Evolutionary conservation across 768 basidiomycete genomes (phyloP).

Genomic region (Psilocybe subaeruginosa): DNA sequence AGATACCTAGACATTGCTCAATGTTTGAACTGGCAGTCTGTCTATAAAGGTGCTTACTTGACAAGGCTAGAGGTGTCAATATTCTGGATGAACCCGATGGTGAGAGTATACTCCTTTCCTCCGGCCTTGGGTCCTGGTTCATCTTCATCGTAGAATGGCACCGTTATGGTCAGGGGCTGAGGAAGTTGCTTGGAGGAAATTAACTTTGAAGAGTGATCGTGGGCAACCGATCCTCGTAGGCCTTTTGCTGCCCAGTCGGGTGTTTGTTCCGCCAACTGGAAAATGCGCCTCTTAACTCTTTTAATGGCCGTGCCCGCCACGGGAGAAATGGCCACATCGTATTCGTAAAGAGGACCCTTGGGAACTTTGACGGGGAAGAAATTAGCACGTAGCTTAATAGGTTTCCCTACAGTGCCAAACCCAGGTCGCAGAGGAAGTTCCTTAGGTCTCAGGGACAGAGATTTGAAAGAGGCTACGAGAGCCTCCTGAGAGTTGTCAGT

Average conservation of each 20-base stretch:
- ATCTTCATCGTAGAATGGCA: slow-evolving; percentile 56
- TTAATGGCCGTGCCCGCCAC: slow-evolving; percentile 49
- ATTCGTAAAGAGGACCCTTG: slow-evolving; percentile 58
- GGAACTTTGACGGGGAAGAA: slow-evolving; percentile 65
- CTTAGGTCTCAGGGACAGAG: slow-evolving; percentile 31
- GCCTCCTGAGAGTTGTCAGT: slow-evolving; percentile 41
- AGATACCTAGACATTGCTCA: slow-evolving; percentile 47
- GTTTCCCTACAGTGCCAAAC: slow-evolving; percentile 53
- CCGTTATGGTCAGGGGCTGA: slow-evolving; percentile 44
- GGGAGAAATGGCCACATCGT: slow-evolving; percentile 59
- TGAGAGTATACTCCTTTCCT: slow-evolving; percentile 50
- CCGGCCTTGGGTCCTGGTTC: slow-evolving; percentile 44
- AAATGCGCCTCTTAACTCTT: slow-evolving; percentile 60
- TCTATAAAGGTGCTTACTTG: slow-evolving; percentile 38
- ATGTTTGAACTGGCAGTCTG: slow-evolving; percentile 27
- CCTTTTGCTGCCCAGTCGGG: slow-evolving; percentile 53
- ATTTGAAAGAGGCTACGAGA: slow-evolving; percentile 40
- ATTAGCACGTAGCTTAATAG: slow-evolving; percentile 62
- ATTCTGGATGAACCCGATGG: slow-evolving; percentile 42
- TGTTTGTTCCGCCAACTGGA: slow-evolving; percentile 61
- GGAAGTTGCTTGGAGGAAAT: slow-evolving; percentile 49
- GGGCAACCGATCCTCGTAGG: slow-evolving; percentile 52
- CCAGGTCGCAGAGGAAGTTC: slow-evolving; percentile 62
- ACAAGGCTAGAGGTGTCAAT: slow-evolving; percentile 56
- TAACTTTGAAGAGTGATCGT: slow-evolving; percentile 57